Base-by-base conservation (phyloP, 805 yeast species). In the Metschnikowia koreensis region DNA sequence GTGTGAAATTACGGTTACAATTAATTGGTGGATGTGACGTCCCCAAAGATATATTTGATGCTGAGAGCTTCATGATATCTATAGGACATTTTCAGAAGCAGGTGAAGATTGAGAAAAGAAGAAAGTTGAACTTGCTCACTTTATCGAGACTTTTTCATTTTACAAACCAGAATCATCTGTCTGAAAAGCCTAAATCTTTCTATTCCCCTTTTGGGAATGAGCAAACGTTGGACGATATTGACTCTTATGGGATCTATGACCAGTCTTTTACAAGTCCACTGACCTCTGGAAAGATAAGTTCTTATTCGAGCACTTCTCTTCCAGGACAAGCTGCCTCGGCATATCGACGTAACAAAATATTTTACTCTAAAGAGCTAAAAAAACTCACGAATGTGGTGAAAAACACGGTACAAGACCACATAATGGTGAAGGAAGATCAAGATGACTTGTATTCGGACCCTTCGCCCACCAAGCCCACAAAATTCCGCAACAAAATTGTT, bases 11-110 rank as follows among this genome's bases (percentile, higher is more conserved):
- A 38, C 83, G 89, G 45, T 71, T 85, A 10, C 66, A 65, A 3
- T 45, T 65, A 37, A 54, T 65, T 15, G 69, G 68, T 1, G 69
- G 69, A 0, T 65, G 68, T 41, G 88, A 76, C 60, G 86, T 76
- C 53, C 94, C 83, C 15, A 87, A 89, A 62, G 98, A 94, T 63
- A 93, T 96, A 0, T 84, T 87, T 62, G 93, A 88, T 54, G 83
- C 82, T 47, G 86, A 84, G 48, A 79, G 78, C 45, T 87, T 93
- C 60, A 78, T 83, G 68, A 66, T 77, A 2, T 81, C 90, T 7
- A 78, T 94, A 27, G 81, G 82, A 1, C 85, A 82, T 53, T 93
- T 92, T 65, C 97, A 94, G 66, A 88, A 83, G 62, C 87, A 84
- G 53, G 75, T 77, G 56, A 78, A 80, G 55, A 61, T 86, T 7